These are phyloP conservation scores for Gastrodia elata DNA, from an alignment of 106 monocot genomes.

Conservation along the genomic window DNA sequence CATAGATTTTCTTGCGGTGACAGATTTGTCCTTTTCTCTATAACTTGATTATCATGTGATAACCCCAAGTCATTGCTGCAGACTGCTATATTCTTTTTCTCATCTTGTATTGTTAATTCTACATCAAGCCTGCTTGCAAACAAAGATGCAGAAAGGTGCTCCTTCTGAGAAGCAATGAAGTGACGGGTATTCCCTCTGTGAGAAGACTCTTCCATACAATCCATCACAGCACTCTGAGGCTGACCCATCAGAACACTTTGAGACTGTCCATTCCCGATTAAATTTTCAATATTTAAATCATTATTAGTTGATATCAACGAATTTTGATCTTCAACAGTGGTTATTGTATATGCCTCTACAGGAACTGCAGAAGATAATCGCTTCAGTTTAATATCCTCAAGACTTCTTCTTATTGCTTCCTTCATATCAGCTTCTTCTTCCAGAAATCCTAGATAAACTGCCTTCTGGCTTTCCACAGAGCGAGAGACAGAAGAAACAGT, in stretches of 20 bases:
- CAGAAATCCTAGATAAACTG: constrained; percentile 37
- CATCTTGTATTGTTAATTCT: constrained; percentile 8
- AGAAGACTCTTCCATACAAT: constrained; percentile 3
- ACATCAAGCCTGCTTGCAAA: constrained; percentile 5
- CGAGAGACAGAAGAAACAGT: constrained; percentile 21
- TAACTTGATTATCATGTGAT: constrained; percentile 8
- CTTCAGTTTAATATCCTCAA: constrained; percentile 40
- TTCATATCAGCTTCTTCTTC: constrained; percentile 85
- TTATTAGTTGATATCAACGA: not conserved
- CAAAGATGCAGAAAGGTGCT: not conserved
- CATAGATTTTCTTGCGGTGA: constrained; percentile 7
- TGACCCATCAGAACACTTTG: not conserved
- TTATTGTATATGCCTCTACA: constrained; percentile 6
- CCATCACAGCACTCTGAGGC: not conserved
- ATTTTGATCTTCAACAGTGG: not conserved
- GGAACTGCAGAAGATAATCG: constrained; percentile 13
- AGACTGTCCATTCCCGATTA: not conserved
- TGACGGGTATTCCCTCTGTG: constrained; percentile 1
- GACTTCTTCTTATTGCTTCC: constrained; percentile 91
- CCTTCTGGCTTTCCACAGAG: constrained; percentile 16
- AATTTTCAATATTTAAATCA: not conserved
- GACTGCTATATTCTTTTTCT: constrained; percentile 5
- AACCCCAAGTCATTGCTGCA: not conserved
- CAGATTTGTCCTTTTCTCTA: not conserved
- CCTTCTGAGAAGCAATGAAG: constrained; percentile 10